Evolutionary conservation across 192 early-diverging fungal species (phyloP).

Genomic region (Coemansia sp.): DNA sequence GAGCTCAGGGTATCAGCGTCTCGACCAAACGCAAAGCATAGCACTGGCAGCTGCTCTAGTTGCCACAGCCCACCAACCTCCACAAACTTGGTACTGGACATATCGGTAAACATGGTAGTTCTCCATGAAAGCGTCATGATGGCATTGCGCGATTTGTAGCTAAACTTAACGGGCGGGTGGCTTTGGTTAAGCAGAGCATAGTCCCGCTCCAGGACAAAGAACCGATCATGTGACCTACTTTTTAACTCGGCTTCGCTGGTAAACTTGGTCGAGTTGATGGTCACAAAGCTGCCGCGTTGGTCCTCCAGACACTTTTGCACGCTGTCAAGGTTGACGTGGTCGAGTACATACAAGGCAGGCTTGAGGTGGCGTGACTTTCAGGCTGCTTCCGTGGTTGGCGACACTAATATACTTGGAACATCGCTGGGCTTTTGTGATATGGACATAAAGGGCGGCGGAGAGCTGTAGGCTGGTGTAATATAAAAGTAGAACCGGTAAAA

Average conservation of each 20-base stretch:
- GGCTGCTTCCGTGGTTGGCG: not conserved
- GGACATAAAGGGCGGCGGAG: not conserved
- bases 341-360: not conserved
- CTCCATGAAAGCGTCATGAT: not conserved
- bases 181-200: not conserved
- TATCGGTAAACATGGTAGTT: not conserved
- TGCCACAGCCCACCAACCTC: not conserved
- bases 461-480: not conserved
- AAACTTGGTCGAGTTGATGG: not conserved
- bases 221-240: not conserved
- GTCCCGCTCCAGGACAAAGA: not conserved
- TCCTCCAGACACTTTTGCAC: not conserved
- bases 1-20: not conserved
- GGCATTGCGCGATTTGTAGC: not conserved
- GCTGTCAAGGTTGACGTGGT: not conserved
- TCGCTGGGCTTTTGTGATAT: not conserved
- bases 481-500: not conserved
- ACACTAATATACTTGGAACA: not conserved
- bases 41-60: not conserved
- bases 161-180: not conserved
- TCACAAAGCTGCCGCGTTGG: not conserved
- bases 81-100: not conserved
- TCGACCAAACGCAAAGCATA: not conserved
- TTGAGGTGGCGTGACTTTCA: not conserved
- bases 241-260: not conserved